phyloP scores from a whole-genome alignment of 768 basidiomycete species.

The Cyclocybe aegerita region DNA sequence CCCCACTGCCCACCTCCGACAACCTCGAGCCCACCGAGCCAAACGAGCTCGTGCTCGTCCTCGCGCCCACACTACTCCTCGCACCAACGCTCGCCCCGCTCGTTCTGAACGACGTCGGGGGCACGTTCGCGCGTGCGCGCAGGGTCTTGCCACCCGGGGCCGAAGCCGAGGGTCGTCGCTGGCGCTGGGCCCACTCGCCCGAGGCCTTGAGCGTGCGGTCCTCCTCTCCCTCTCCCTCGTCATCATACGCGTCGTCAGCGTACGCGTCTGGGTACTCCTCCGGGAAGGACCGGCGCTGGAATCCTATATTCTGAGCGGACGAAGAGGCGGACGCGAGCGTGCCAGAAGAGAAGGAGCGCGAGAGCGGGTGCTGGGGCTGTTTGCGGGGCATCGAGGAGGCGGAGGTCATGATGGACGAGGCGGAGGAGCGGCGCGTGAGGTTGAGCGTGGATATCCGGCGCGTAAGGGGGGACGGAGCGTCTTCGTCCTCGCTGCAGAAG shows the following conservation, averaged over 20 bases:
- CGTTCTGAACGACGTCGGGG: not conserved
- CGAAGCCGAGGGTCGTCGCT: conserved; percentile 9
- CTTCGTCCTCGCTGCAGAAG: conserved; percentile 64
- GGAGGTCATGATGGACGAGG: conserved; percentile 36
- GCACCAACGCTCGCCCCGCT: not conserved
- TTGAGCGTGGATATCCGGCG: conserved; percentile 59
- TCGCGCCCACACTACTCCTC: conserved; percentile 5
- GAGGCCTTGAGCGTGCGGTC: conserved; percentile 14
- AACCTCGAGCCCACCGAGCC: conserved; percentile 22
- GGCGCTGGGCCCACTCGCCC: conserved; percentile 20
- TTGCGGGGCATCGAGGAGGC: conserved; percentile 8
- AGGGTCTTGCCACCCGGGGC: not conserved
- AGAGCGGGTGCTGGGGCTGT: conserved; percentile 26
- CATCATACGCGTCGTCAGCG: conserved; percentile 8
- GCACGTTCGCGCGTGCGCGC: not conserved
- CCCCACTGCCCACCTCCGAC: conserved; percentile 20
- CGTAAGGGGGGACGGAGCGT: conserved; percentile 67
- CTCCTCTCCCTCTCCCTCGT: conserved; percentile 11
- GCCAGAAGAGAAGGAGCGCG: conserved; percentile 32
- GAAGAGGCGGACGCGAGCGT: conserved; percentile 10
- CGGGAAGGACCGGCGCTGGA: not conserved
- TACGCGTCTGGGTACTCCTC: conserved; percentile 10
- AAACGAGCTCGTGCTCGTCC: conserved; percentile 30
- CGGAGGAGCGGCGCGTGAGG: conserved; percentile 45
- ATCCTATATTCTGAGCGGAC: too few relatives aligned